Conservation (phyloP, 257 asterid species). For the Anisodus acutangulus region DNA sequence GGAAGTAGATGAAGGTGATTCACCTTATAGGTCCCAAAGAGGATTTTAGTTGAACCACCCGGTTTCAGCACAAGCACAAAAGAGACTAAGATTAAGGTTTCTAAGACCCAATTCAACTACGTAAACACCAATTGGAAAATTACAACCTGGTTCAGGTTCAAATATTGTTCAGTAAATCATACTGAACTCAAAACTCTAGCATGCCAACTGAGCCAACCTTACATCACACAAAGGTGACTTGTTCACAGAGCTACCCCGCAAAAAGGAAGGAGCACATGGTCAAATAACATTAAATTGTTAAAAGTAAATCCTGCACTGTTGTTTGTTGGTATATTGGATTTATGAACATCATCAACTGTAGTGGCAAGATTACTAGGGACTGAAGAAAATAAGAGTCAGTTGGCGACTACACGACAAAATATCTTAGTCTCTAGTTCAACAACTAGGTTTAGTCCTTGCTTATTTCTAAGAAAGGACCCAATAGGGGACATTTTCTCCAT, state of each 20-base stretch:
- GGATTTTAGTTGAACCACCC: neutral
- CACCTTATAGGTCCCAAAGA: slow-evolving; percentile 20
- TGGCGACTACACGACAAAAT: neutral
- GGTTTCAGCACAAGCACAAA: neutral
- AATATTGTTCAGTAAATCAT: neutral
- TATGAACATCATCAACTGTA: slow-evolving; percentile 12
- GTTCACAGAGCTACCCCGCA: neutral
- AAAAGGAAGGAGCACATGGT: neutral
- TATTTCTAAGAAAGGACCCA: neutral
- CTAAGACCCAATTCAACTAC: slow-evolving; percentile 6
- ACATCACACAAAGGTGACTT: neutral
- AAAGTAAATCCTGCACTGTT: neutral
- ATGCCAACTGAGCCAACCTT: slow-evolving; percentile 18
- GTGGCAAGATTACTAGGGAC: neutral
- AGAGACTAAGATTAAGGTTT: neutral
- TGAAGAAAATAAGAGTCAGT: neutral
- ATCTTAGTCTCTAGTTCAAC: neutral
- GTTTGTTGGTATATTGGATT: neutral
- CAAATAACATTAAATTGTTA: neutral
- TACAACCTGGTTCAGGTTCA: neutral
- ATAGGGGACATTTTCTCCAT: neutral
- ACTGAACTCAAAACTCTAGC: neutral
- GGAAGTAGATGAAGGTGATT: slow-evolving; percentile 10
- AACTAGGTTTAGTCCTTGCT: neutral
- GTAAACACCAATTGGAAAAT: neutral